phyloP scores from a whole-genome alignment of 2,329 filamentous ascomycete species.

The Fonsecaea multimorphosa region DNA sequence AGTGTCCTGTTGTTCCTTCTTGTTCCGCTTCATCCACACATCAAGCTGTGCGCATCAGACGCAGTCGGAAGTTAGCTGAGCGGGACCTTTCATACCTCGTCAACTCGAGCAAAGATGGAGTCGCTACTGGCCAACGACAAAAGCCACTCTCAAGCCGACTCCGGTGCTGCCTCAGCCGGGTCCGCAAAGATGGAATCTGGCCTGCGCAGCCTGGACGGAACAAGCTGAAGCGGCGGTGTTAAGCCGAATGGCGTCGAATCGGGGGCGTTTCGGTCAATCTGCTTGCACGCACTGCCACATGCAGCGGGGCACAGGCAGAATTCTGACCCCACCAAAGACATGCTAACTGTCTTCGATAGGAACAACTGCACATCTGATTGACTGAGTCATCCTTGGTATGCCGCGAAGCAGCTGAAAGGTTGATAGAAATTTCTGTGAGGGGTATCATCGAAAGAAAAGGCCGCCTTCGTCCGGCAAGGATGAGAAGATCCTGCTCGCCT shows the following conservation, averaged over 20 bases:
- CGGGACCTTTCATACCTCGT: not conserved
- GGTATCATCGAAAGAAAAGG: slow-evolving; percentile 15
- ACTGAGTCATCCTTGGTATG: slow-evolving; percentile 1
- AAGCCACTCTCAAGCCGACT: not conserved
- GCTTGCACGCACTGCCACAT: slow-evolving; percentile 17
- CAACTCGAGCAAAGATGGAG: not conserved
- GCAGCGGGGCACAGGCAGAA: slow-evolving; percentile 13
- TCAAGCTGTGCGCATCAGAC: not conserved
- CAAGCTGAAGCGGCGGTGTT: not conserved
- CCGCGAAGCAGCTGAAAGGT: not conserved
- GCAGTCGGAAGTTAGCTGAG: not conserved
- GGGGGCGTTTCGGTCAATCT: not conserved
- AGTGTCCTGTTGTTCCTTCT: not conserved
- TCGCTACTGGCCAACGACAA: not conserved
- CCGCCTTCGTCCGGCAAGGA: not conserved
- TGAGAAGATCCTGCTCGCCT: not conserved
- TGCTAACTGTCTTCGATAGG: not conserved
- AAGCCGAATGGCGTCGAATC: not conserved
- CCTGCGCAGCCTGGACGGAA: not conserved
- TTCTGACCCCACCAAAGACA: slow-evolving; percentile 11
- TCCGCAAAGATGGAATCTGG: not conserved
- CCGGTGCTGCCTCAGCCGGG: not conserved
- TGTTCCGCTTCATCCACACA: not conserved
- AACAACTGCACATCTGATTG: slow-evolving; percentile 13
- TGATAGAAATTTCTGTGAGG: slow-evolving; percentile 14